These are phyloP conservation scores for Epichloe gansuensis DNA, from an alignment of 2,329 filamentous ascomycete genomes.

Conservation along the genomic window DNA sequence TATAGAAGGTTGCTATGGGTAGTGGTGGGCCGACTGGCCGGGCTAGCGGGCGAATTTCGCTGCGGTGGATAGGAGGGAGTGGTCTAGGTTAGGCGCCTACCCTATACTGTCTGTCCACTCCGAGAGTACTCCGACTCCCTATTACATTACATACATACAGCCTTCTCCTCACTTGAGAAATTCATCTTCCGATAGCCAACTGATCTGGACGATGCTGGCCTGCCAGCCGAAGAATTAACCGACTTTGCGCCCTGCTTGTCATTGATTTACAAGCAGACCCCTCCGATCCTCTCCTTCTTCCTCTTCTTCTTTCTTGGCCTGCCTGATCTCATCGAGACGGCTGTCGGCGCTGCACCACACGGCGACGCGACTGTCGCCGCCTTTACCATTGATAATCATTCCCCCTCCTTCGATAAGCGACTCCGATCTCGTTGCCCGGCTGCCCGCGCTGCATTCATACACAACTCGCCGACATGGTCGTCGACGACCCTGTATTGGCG, in stretches of 20 bases:
- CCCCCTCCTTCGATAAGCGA: background rate
- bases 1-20: too few species aligned
- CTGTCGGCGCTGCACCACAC: background rate
- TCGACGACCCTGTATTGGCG: constrained; percentile 40
- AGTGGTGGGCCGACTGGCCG: too few species aligned
- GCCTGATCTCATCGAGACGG: background rate
- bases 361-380: constrained; percentile 2
- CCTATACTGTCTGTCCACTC: constrained; percentile 3
- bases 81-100: too few species aligned
- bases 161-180: constrained; percentile 1
- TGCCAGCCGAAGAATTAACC: background rate
- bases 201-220: constrained; percentile 3
- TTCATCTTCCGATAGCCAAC: background rate
- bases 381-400: background rate
- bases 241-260: background rate
- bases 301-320: background rate
- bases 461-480: constrained; percentile 24
- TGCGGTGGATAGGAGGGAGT: too few species aligned
- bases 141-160: background rate
- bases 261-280: background rate
- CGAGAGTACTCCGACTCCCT: background rate
- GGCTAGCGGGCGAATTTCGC: too few species aligned
- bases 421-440: background rate
- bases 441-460: constrained; percentile 11
- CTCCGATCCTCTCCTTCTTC: background rate